These are phyloP conservation scores for Sechiopsis laciniata DNA, from an alignment of 306 rosid genomes.

Conservation along the genomic window DNA sequence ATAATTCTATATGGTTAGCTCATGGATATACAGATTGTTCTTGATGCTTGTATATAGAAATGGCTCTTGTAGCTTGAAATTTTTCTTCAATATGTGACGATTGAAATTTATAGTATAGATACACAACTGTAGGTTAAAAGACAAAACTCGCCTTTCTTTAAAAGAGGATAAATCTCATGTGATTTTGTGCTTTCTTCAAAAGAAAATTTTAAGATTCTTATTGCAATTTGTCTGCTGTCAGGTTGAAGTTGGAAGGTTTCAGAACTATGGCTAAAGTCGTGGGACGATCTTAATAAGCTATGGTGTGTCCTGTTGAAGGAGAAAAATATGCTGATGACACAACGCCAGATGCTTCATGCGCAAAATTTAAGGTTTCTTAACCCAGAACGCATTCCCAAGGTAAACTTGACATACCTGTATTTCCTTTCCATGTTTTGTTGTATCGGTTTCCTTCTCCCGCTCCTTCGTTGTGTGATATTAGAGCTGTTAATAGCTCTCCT, in stretches of 20 bases:
- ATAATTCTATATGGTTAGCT: not conserved
- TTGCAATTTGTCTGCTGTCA: constrained; percentile 26
- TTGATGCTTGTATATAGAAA: not conserved
- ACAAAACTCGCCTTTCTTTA: not conserved
- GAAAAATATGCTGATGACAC: constrained; percentile 93
- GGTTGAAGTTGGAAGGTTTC: constrained; percentile 95
- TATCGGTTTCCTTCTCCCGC: not conserved
- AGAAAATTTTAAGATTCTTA: not conserved
- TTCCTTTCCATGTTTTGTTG: not conserved
- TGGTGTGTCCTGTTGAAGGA: constrained; percentile 92
- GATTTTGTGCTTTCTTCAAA: not conserved
- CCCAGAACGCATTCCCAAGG: constrained; percentile 94
- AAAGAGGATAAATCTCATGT: not conserved
- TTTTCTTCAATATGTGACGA: not conserved
- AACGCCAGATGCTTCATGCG: constrained; percentile 90
- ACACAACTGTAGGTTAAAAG: not conserved
- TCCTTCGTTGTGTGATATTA: not conserved
- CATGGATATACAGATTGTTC: not conserved
- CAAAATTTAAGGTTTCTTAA: constrained; percentile 73
- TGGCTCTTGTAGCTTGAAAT: not conserved
- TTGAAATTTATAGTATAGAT: not conserved
- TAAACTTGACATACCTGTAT: constrained; percentile 18
- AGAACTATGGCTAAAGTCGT: constrained; percentile 81
- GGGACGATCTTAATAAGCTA: constrained; percentile 90
- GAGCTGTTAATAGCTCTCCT: not conserved